phyloP scores from a whole-genome alignment of 1,139 yeast genomes.

The Geotrichum candidum region DNA sequence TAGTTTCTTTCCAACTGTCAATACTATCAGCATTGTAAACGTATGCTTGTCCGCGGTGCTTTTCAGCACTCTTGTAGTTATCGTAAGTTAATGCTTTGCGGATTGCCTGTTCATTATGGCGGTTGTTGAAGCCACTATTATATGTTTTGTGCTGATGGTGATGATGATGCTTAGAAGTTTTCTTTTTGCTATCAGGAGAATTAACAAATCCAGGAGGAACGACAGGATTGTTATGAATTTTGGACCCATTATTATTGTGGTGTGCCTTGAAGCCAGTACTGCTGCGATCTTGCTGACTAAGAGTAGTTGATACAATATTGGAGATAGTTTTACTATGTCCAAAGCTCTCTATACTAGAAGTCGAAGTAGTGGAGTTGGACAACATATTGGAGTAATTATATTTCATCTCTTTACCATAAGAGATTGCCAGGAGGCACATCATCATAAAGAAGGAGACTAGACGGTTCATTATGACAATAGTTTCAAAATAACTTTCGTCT shows the following conservation, averaged over 20 bases:
- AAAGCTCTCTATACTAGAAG: not conserved
- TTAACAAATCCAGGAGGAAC: not conserved
- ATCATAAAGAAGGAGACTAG: not conserved
- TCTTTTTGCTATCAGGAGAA: not conserved
- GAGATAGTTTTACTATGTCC: not conserved
- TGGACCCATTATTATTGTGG: not conserved
- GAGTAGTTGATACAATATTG: not conserved
- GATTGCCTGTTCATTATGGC: not conserved
- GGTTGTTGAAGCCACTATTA: not conserved
- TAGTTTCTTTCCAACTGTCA: conserved; percentile 4
- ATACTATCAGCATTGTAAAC: not conserved
- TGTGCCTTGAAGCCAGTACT: not conserved
- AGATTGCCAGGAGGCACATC: not conserved
- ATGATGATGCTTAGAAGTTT: not conserved
- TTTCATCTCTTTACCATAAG: not conserved
- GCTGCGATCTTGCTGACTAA: too few relatives aligned
- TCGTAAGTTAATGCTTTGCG: not conserved
- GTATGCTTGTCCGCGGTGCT: conserved; percentile 1
- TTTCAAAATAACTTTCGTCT: not conserved
- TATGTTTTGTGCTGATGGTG: not conserved
- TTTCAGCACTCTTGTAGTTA: not conserved
- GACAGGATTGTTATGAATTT: not conserved
- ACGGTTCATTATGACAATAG: not conserved
- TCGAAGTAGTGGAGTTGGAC: not conserved
- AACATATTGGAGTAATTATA: too few relatives aligned